Conservation (phyloP, 2,329 filamentous ascomycete genomes). For the Arthroderma sp. region DNA sequence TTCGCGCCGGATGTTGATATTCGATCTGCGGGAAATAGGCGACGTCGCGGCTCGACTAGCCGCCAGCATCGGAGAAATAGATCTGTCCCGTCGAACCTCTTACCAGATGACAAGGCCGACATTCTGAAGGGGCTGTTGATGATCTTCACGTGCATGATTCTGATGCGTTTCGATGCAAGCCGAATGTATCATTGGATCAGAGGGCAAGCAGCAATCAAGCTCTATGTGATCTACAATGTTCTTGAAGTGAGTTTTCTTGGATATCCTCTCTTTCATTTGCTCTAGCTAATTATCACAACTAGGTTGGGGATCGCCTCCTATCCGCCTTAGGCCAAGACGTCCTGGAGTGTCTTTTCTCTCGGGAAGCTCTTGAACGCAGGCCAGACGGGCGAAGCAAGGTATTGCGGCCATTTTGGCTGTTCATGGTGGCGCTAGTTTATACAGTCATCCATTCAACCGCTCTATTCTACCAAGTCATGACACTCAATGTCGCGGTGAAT, state of each 20-base stretch:
- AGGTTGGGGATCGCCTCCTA: conserved; percentile 74
- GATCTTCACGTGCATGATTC: conserved; percentile 65
- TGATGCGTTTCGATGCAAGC: conserved; percentile 88
- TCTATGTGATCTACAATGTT: conserved; percentile 98
- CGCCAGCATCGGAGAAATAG: conserved; percentile 59
- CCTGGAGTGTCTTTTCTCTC: conserved; percentile 85
- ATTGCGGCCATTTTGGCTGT: conserved; percentile 79
- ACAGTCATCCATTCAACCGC: conserved; percentile 77
- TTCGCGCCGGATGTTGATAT: neutral
- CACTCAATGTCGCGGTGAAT: conserved; percentile 94
- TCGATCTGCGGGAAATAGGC: conserved; percentile 6
- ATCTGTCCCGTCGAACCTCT: conserved; percentile 71
- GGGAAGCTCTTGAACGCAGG: conserved; percentile 80
- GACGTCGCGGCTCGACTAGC: conserved; percentile 18
- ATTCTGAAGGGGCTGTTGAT: conserved; percentile 83
- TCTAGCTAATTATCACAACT: conserved; percentile 1
- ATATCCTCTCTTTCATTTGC: neutral
- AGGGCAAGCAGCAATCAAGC: conserved; percentile 90
- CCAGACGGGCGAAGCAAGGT: conserved; percentile 83
- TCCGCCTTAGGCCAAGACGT: conserved; percentile 91
- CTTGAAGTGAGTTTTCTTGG: conserved; percentile 48
- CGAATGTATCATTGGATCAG: conserved; percentile 97
- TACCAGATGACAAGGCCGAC: conserved; percentile 87
- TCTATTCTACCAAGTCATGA: conserved; percentile 94
- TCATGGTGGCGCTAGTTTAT: conserved; percentile 71